Percentiles rank a stretch among this genome's conserved stretches.
Evolutionary conservation across 1,284 basidiomycete species (phyloP).

Genomic region (Cutaneotrichosporon spelunceum): DNA sequence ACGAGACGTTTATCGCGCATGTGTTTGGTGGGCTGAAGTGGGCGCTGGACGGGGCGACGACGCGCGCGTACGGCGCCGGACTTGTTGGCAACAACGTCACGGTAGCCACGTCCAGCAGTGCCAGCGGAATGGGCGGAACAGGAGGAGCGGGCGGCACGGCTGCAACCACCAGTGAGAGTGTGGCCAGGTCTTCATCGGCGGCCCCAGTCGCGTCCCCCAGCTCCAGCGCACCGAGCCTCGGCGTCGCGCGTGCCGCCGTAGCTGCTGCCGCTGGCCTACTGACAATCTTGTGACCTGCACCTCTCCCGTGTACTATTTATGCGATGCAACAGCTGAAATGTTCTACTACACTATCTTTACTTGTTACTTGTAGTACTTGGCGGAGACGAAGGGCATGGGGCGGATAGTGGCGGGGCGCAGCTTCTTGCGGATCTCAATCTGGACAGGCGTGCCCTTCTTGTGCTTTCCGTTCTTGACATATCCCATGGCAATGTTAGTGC

Average conservation of each 20-base stretch:
- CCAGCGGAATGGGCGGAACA: neutral
- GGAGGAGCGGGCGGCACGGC: neutral
- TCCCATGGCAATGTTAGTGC: conserved; percentile 94
- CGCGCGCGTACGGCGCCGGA: conserved; percentile 43
- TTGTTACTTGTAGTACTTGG: conserved; percentile 50
- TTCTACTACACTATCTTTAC: neutral
- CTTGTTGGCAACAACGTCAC: conserved; percentile 38
- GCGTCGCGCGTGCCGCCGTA: neutral
- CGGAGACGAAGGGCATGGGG: conserved; percentile 52
- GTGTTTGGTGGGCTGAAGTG: conserved; percentile 68
- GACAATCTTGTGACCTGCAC: neutral
- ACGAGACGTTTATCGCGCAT: conserved; percentile 65
- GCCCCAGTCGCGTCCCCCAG: neutral
- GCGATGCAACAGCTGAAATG: neutral
- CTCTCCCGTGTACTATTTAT: neutral
- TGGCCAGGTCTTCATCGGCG: neutral
- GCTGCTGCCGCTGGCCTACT: neutral
- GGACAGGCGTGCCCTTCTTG: conserved; percentile 78
- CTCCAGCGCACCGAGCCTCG: neutral
- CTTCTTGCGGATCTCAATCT: conserved; percentile 52
- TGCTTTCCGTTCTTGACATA: conserved; percentile 78
- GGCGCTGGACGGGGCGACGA: conserved; percentile 59
- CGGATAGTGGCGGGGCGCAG: conserved; percentile 46
- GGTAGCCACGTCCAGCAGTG: neutral
- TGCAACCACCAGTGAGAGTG: neutral